phyloP scores from a whole-genome alignment of 495 filamentous ascomycete genomes.

The Achaetomiella virescens region DNA sequence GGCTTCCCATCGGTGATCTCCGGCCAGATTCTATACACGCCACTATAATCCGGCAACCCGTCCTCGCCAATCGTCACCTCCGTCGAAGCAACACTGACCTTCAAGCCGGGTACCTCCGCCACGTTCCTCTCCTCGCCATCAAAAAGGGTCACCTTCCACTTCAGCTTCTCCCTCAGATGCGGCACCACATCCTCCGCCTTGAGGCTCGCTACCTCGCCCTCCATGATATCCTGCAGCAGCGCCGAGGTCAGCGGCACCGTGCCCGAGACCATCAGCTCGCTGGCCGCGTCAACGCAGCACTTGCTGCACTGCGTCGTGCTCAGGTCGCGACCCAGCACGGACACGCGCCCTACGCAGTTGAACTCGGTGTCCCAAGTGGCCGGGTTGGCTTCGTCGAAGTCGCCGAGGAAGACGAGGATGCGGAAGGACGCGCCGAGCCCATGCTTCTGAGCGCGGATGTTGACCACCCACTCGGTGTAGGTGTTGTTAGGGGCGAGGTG shows the following conservation, averaged over 20 bases:
- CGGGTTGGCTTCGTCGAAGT: constrained; percentile 22
- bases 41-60: constrained; percentile 29
- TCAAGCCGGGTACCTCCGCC: constrained; percentile 28
- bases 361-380: constrained; percentile 27
- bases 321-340: constrained; percentile 30
- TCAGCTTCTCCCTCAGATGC: constrained; percentile 28
- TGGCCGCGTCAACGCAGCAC: constrained; percentile 27
- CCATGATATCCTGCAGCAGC: constrained; percentile 33
- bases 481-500: constrained; percentile 29
- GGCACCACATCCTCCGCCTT: constrained; percentile 32
- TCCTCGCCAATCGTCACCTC: constrained; percentile 29
- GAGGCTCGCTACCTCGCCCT: constrained; percentile 23
- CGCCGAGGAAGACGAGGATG: constrained; percentile 39
- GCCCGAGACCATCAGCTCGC: constrained; percentile 31
- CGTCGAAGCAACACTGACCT: constrained; percentile 33
- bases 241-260: constrained; percentile 39
- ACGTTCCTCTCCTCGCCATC: constrained; percentile 28
- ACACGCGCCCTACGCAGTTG: constrained; percentile 37
- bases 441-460: constrained; percentile 38
- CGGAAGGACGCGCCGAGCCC: constrained; percentile 34
- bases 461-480: constrained; percentile 41
- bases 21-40: constrained; percentile 28
- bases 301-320: constrained; percentile 28
- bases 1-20: constrained; percentile 35
- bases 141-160: constrained; percentile 33